Base-by-base conservation (phyloP, 768 basidiomycete species). In the Baorangia bicolor region DNA sequence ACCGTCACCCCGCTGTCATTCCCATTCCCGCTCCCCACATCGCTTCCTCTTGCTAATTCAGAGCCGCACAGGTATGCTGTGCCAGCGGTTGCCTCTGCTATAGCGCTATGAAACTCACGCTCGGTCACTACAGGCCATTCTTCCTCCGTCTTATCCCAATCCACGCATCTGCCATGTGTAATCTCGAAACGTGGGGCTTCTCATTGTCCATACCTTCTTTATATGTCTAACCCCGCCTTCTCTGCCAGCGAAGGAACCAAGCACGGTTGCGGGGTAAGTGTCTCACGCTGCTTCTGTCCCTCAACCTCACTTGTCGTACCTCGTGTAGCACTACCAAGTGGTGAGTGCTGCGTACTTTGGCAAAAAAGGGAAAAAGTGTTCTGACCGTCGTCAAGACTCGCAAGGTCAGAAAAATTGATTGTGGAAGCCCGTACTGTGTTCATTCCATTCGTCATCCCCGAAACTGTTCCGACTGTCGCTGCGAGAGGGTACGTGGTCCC, bases 181-280 rank as follows among this genome's bases (percentile, higher is more conserved):
- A 79, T 60, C 77, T 81, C 40, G 75, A 78, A 64, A 84, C 84
- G 81, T 84, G 56, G 20, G 56, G 77, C 69, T 57, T 48, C 46
- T 53, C 47, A 56, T 52, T 64, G 42, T 55, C 56, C 57, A 34
- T 56, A 27, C 33, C 58, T 18, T 51, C 60, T 51, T 67, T 44
- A 52, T 54, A 38, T 59, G 42, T 39, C 64, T 70, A 48, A 73
- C 66, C 63, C 60, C 69, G 55, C 53, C 57, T 58, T 61, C 43
- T 64, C 53, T 53, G 54, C 37, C 74, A 90, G 88, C 64, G 86
- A 88, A 79, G 89, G 86, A 60, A 85, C 81, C 58, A 83, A 84
- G 75, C 77, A 84, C 66, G 87, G 86, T 66, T 92, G 90, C 69
- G 89, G 89, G 68, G 70, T 65, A 70, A 70, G 64, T 60, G 23